These are phyloP conservation scores for Nemophila menziesii DNA, from an alignment of 257 asterid species.

Conservation along the genomic window DNA sequence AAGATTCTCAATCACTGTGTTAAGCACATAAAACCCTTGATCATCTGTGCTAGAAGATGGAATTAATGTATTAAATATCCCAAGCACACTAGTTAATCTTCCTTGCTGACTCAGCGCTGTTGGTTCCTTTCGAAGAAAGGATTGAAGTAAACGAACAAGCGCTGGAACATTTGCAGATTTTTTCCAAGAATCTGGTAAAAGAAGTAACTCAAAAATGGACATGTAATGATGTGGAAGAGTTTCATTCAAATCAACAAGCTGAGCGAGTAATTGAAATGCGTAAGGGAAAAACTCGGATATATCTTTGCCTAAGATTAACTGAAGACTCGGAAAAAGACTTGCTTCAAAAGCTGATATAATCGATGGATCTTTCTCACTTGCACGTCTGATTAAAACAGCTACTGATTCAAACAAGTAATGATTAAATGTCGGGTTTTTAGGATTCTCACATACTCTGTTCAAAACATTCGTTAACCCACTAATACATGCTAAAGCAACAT, in stretches of 20 bases:
- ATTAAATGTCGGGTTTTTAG: slow-evolving; percentile 68
- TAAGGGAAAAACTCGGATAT: slow-evolving; percentile 81
- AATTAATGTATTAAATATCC: slow-evolving; percentile 59
- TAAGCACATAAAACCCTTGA: slow-evolving; percentile 90
- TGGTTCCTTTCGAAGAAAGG: slow-evolving; percentile 86
- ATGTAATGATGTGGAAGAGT: slow-evolving; percentile 58
- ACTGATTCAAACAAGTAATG: slow-evolving; percentile 82
- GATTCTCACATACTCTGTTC: slow-evolving; percentile 71
- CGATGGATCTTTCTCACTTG: slow-evolving; percentile 60
- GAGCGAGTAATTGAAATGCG: slow-evolving; percentile 86
- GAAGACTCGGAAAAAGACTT: slow-evolving; percentile 63
- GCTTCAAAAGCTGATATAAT: slow-evolving; percentile 63
- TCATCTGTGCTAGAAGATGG: slow-evolving; percentile 60
- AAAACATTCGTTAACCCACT: slow-evolving; percentile 54
- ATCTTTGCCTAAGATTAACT: slow-evolving; percentile 55
- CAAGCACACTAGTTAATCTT: slow-evolving; percentile 53
- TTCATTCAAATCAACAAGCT: slow-evolving; percentile 78
- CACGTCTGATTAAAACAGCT: slow-evolving; percentile 70
- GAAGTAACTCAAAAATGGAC: slow-evolving; percentile 69
- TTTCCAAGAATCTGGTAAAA: slow-evolving; percentile 74
- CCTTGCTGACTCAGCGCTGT: slow-evolving; percentile 76
- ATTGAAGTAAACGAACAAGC: slow-evolving; percentile 79
- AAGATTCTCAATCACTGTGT: slow-evolving; percentile 81
- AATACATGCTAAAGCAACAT: slow-evolving; percentile 76
- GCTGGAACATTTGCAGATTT: slow-evolving; percentile 86